phyloP scores from a whole-genome alignment of 371 early-diverging fungal species.

The Catenaria anguillulae region DNA sequence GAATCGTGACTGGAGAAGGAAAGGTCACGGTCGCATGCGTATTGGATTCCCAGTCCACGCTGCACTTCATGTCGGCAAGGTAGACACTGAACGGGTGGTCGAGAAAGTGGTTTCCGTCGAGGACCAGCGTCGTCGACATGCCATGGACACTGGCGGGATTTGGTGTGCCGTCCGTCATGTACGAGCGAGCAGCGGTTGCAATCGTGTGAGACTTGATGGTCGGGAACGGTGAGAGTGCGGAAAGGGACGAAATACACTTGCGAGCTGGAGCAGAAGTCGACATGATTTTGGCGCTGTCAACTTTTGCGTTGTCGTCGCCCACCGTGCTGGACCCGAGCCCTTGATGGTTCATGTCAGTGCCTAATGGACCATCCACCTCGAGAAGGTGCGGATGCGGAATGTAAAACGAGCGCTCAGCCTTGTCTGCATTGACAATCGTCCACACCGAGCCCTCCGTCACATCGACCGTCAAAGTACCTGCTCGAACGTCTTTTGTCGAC shows the following conservation, averaged over 20 bases:
- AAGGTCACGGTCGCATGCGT: not conserved
- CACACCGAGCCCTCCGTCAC: conserved; percentile 73
- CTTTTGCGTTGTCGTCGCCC: no score
- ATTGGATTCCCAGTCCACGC: not conserved
- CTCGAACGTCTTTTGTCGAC: not conserved
- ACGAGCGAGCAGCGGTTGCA: not conserved
- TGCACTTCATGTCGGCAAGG: conserved; percentile 4
- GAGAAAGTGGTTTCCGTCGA: not conserved
- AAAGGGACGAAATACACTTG: not conserved
- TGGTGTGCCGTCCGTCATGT: not conserved
- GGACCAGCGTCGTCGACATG: not conserved
- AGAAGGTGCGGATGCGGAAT: not conserved
- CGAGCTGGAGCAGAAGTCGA: no score
- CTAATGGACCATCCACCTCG: no score
- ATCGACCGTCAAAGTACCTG: conserved; percentile 20
- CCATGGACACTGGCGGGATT: not conserved
- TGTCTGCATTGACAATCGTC: conserved; percentile 72
- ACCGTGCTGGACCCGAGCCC: no score
- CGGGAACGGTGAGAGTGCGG: not conserved
- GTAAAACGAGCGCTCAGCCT: not conserved
- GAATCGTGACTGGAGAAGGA: not conserved
- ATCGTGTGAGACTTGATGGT: not conserved
- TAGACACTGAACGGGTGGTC: not conserved
- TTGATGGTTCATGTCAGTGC: no score
- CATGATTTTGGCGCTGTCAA: no score